Percentiles rank a stretch among this genome's conserved stretches.
phyloP scores from a whole-genome alignment of 225 moss, liverwort and hornwort species.

The Rhytidiadelphus loreus region DNA sequence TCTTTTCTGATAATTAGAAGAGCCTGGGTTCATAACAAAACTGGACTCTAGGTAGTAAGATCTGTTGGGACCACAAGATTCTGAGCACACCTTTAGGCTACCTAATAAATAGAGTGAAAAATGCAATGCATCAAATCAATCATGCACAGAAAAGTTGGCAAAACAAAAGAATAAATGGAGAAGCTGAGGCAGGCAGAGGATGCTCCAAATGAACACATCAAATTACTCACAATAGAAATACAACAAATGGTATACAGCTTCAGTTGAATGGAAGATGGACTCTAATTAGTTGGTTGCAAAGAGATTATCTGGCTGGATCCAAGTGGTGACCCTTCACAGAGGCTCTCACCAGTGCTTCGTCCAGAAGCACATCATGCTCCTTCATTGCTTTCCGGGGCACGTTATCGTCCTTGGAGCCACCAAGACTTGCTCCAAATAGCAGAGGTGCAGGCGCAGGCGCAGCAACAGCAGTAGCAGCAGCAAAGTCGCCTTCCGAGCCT shows the following conservation, averaged over 20 bases:
- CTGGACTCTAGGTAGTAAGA: not conserved
- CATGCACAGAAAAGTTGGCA: not conserved
- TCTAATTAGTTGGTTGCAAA: not conserved
- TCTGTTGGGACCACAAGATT: not conserved
- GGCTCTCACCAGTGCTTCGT: conserved; percentile 17
- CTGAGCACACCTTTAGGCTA: not conserved
- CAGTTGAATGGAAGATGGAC: not conserved
- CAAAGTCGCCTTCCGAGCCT: conserved; percentile 13
- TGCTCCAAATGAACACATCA: conserved; percentile 13
- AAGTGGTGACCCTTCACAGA: not conserved
- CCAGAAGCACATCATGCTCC: conserved; percentile 9
- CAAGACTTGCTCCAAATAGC: conserved; percentile 16
- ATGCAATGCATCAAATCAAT: not conserved
- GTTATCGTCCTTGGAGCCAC: conserved; percentile 11
- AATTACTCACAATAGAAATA: conserved; percentile 27
- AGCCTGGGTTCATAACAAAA: not conserved
- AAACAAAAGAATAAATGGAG: not conserved
- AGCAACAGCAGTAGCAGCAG: not conserved
- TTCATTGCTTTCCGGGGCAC: conserved; percentile 6
- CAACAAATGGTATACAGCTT: conserved; percentile 28
- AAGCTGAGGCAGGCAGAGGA: not conserved
- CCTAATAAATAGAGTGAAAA: not conserved
- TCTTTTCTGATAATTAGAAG: not conserved
- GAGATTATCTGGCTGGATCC: conserved; percentile 1
- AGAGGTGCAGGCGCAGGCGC: conserved; percentile 17